Evolutionary conservation across 805 yeast genomes (phyloP).

Genomic region (Cyberlindnera misumaiensis): DNA sequence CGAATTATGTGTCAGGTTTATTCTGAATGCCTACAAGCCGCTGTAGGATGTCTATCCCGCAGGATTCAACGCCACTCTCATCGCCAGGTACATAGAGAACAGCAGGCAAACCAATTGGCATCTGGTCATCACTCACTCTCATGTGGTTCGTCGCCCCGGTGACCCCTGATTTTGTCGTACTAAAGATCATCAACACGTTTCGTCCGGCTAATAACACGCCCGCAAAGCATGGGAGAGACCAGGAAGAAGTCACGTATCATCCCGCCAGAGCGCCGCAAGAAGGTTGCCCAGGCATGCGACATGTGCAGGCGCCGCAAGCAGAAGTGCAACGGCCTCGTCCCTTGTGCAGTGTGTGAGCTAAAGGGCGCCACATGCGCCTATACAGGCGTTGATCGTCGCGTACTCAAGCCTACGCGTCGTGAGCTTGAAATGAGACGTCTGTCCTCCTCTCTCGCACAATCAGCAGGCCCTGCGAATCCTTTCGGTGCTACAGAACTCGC

Average conservation of each 20-base stretch:
- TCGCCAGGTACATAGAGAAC: too few relatives aligned
- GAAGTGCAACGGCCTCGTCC: slow-evolving; percentile 27
- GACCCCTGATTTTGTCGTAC: too few relatives aligned
- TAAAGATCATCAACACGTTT: too few relatives aligned
- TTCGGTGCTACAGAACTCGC: background rate
- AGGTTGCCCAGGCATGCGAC: slow-evolving; percentile 43
- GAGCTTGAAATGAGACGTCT: too few relatives aligned
- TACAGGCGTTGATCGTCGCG: slow-evolving; percentile 20
- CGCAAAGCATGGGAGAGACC: background rate
- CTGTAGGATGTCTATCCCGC: too few relatives aligned
- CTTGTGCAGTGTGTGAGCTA: slow-evolving; percentile 29
- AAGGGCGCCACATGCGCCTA: slow-evolving; percentile 28
- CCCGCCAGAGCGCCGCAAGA: slow-evolving; percentile 28
- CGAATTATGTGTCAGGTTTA: too few relatives aligned
- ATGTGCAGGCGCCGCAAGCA: slow-evolving; percentile 38
- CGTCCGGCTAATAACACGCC: too few relatives aligned
- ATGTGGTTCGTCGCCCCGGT: too few relatives aligned
- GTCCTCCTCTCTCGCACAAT: background rate
- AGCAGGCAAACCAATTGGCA: too few relatives aligned
- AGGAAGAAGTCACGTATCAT: slow-evolving; percentile 19
- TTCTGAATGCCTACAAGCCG: too few relatives aligned
- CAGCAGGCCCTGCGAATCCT: background rate
- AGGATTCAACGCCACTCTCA: too few relatives aligned
- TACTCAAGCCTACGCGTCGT: slow-evolving; percentile 14
- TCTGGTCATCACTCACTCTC: too few relatives aligned